Evolutionary conservation across 2,329 filamentous ascomycete genomes (phyloP), one percentile per base, ranked within the genome.

Genomic region (Exophiala mesophila): DNA sequence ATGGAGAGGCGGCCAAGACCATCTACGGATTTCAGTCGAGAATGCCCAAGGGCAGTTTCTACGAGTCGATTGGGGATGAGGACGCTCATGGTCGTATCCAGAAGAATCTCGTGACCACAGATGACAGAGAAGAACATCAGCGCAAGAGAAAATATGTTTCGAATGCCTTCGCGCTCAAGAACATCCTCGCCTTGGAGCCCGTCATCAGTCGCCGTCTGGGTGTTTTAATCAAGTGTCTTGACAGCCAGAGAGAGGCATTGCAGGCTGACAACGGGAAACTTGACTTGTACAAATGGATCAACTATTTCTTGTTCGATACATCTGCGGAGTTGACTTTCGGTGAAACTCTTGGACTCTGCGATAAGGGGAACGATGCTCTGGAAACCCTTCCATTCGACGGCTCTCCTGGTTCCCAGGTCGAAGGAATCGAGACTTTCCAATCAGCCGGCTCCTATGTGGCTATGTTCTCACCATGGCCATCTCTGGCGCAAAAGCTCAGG

Each of bases 1-100:
- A 53, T 6, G 43, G 45, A 6, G 45, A 49, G 2, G 56, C 53
- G 15, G 59, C 55, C 55, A 59, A 56, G 31, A 5, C 39, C 16
- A 60, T 60, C 20, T 57, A 57, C 15, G 55, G 57, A 6, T 13
- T 8, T 32, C 7, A 13, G 7, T 7, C 6, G 7, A n/a, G 29
- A 15, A n/a, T 7, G 6, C 29, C 29, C 7, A 32, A 32, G 15
- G 6, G 7, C 10, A 13, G 15, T n/a, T 32, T 32, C 29, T 32
- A 32, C 16, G 16, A 32, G 29, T 6, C 29, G n/a, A 6, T 32
- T 13, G 29, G 6, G n/a, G 29, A 5, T 5, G 6, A 5, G 29
- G 29, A 32, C 29, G 6, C 6, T 5, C 6, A 32, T 5, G 29
- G 29, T 16, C 29, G 17, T 13, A 32, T 13, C 29, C n/a, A 13